Conservation (phyloP, 148 eudicot genomes). For the Simmondsia chinensis region DNA sequence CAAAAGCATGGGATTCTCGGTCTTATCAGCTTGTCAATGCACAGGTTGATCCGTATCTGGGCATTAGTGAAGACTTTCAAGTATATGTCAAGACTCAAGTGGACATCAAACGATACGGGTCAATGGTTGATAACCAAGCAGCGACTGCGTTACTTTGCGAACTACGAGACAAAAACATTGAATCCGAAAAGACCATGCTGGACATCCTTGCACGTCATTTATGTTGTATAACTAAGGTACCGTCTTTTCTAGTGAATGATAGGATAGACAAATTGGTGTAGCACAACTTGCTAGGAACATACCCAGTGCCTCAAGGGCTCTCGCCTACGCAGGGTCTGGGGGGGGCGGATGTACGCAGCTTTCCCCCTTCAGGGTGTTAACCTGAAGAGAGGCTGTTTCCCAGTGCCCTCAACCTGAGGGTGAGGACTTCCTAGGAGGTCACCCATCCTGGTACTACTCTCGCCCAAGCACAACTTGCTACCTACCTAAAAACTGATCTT, state of each 20-base stretch:
- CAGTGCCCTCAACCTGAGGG: too few relatives aligned
- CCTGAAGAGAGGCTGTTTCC: too few relatives aligned
- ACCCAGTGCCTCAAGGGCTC: too few relatives aligned
- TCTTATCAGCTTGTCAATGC: not conserved
- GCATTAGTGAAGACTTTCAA: conserved; percentile 71
- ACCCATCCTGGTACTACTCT: too few relatives aligned
- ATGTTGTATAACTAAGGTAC: conserved; percentile 50
- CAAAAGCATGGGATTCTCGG: not conserved
- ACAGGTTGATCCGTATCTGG: conserved; percentile 73
- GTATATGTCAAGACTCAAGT: conserved; percentile 51
- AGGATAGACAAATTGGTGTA: too few relatives aligned
- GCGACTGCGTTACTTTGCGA: conserved; percentile 36
- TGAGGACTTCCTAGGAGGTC: too few relatives aligned
- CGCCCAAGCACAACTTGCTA: too few relatives aligned
- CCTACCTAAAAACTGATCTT: too few relatives aligned
- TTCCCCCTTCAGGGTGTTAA: too few relatives aligned
- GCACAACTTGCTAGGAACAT: too few relatives aligned
- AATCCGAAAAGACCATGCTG: conserved; percentile 34
- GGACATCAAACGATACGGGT: conserved; percentile 44
- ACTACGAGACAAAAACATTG: conserved; percentile 32
- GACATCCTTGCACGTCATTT: conserved; percentile 45
- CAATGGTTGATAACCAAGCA: conserved; percentile 51
- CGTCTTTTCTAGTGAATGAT: conserved; percentile 4
- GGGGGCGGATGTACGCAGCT: too few relatives aligned
- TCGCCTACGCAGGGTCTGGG: too few relatives aligned